phyloP scores from a whole-genome alignment of 345 rosid species.

The Ricinus communis region DNA sequence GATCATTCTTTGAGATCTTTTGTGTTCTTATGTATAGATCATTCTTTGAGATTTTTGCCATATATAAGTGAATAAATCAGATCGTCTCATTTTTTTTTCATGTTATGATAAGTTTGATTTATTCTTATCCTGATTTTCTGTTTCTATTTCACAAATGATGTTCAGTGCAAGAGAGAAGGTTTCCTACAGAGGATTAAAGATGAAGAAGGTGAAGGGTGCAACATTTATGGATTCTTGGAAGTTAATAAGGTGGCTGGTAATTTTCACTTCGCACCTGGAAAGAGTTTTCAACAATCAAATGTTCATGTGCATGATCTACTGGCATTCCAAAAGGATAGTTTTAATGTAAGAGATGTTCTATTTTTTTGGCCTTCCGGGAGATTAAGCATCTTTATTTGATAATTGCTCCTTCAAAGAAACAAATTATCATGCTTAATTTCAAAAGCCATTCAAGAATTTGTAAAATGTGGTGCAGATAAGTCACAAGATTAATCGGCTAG shows the following conservation, averaged over 20 bases:
- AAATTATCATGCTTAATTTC: background rate
- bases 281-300: conserved; percentile 91
- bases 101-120: background rate
- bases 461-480: conserved; percentile 56
- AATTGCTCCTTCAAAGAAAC: background rate
- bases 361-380: background rate
- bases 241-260: conserved; percentile 96
- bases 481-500: conserved; percentile 77
- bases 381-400: background rate
- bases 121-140: background rate
- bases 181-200: conserved; percentile 83
- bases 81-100: background rate
- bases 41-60: background rate
- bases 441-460: conserved; percentile 8
- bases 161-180: conserved; percentile 94
- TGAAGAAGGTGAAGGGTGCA: conserved; percentile 97
- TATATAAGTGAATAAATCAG: background rate
- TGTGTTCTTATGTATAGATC: background rate
- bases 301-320: conserved; percentile 86
- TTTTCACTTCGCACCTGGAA: conserved; percentile 98
- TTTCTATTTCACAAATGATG: conserved; percentile 16
- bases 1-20: background rate
- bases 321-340: conserved; percentile 79
- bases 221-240: conserved; percentile 85
- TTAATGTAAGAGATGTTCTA: conserved; percentile 56